These are phyloP conservation scores for Uronychia setigera DNA, from an alignment of 73 alveolate genomes.

Conservation along the genomic window DNA sequence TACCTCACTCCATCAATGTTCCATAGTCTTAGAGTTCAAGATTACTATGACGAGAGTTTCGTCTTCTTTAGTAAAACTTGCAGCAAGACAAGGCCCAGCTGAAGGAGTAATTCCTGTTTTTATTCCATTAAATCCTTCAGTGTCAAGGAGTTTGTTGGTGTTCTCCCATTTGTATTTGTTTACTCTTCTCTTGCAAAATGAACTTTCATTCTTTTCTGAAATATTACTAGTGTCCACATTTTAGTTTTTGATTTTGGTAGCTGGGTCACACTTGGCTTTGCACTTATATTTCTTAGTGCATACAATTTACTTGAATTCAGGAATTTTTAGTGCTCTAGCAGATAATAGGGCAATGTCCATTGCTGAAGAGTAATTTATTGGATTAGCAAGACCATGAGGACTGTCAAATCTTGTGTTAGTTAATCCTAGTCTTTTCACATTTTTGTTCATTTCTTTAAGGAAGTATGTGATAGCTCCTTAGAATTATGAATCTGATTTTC, in stretches of 20 bases:
- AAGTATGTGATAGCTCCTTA: conserved; percentile 18
- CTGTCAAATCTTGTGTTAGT: conserved; percentile 60
- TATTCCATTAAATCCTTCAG: conserved; percentile 65
- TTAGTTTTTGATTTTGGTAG: no score
- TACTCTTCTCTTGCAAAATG: no score
- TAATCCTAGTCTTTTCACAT: conserved; percentile 41
- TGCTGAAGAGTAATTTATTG: conserved; percentile 57
- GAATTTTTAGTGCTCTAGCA: conserved; percentile 32
- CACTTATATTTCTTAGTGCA: conserved; percentile 39
- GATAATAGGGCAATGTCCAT: conserved; percentile 60
- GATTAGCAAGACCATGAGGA: conserved; percentile 68
- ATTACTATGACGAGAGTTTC: background rate
- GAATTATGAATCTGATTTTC: background rate
- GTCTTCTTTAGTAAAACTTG: conserved; percentile 34
- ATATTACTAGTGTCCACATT: background rate
- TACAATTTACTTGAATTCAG: conserved; percentile 44
- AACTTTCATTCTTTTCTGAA: background rate
- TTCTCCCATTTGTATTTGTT: conserved; percentile 78
- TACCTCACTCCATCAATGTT: background rate
- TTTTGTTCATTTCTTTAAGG: conserved; percentile 68
- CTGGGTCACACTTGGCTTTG: background rate
- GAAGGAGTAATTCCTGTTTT: conserved; percentile 89
- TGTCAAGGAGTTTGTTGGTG: conserved; percentile 77
- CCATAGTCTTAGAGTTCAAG: conserved; percentile 13
- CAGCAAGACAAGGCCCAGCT: conserved; percentile 91